Evolutionary conservation across 202 grass and related monocot species (phyloP), one percentile per base, ranked within the genome.

Genomic region (Musa balbisiana): DNA sequence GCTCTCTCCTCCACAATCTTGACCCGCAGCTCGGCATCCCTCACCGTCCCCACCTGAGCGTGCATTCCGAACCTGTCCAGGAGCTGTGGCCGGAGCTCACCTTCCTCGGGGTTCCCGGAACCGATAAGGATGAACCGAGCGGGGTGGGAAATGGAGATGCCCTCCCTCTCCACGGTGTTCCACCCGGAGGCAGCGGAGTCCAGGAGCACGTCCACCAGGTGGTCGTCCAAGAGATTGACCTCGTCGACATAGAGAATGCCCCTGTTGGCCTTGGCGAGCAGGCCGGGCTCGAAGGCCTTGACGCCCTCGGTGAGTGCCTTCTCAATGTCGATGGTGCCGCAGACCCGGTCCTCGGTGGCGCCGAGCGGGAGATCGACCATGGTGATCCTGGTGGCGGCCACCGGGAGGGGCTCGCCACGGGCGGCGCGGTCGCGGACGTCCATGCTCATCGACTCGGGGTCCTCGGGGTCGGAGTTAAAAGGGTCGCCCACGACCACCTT

Each of bases 141-240:
- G 0, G 94, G 94, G 78, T 98, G 94, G 65, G 94, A 98, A n/a
- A 98, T 98, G 19, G 94, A 98, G 77, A 98, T 98, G 23, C 94
- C 94, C 87, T 98, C 94, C 64, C 94, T 89, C 88, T 98, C 94
- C 1, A 98, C 94, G 1, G 94, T 98, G 86, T 98, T 98, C 94
- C 94, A 98, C 0, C 94, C 94, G 0, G 94, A 98, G 0, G 94
- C 94, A 0, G 94, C 95, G 0, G 95, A 68, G 73, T 98, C 95
- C 52, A 98, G 85, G 80, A 98, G 79, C 71, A 98, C 91, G 26
- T 98, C 94, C 4, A 98, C 94, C 27, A 98, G 81, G 53, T 98
- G 94, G 81, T 98, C 94, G 14, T 98, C 94, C 10, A 98, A 63
- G 70, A 98, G 69, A 69, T 98, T 98, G 25, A 98, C 94, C 83